A percentile compares a stretch with the other conserved stretches of the same genome.
phyloP scores from a whole-genome alignment of 1,284 basidiomycete species.

The Ustilago tritici region DNA sequence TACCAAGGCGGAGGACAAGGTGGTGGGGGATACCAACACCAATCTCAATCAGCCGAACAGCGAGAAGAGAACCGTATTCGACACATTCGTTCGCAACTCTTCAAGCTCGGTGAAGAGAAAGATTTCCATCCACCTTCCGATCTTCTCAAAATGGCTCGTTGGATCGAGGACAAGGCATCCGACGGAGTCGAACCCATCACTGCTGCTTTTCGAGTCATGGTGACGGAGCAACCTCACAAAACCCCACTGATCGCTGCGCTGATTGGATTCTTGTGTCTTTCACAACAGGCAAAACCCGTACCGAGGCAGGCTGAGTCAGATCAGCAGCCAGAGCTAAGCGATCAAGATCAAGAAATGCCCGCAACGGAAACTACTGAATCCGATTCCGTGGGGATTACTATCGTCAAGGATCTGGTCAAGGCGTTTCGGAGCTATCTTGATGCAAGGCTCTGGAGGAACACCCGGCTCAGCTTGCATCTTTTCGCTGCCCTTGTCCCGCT shows the following conservation, averaged over 20 bases:
- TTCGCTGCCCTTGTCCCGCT: conserved; percentile 72
- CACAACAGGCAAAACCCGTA: conserved; percentile 31
- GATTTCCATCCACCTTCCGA: conserved; percentile 56
- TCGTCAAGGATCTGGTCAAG: conserved; percentile 63
- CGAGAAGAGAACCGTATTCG: conserved; percentile 46
- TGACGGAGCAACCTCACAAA: conserved; percentile 63
- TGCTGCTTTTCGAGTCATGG: conserved; percentile 59
- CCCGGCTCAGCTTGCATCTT: conserved; percentile 61
- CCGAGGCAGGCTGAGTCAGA: neutral
- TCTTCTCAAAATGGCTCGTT: conserved; percentile 58
- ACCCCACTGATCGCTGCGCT: conserved; percentile 61
- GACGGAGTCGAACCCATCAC: conserved; percentile 52
- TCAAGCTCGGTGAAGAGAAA: conserved; percentile 59
- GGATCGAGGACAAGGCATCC: conserved; percentile 54
- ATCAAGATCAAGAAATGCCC: conserved; percentile 12
- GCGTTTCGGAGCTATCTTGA: conserved; percentile 65
- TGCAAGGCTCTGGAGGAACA: conserved; percentile 66
- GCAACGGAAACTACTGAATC: neutral
- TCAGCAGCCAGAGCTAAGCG: neutral
- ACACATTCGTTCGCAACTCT: conserved; percentile 50
- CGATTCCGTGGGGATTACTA: conserved; percentile 52
- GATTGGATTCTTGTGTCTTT: conserved; percentile 61
- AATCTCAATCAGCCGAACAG: conserved; percentile 33
- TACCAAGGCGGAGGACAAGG: conserved; percentile 21
- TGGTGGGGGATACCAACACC: conserved; percentile 10